Evolutionary conservation across 2,329 filamentous ascomycete species (phyloP), one percentile per base, ranked within the genome.

Genomic region (Ophiostoma triangulosporum): DNA sequence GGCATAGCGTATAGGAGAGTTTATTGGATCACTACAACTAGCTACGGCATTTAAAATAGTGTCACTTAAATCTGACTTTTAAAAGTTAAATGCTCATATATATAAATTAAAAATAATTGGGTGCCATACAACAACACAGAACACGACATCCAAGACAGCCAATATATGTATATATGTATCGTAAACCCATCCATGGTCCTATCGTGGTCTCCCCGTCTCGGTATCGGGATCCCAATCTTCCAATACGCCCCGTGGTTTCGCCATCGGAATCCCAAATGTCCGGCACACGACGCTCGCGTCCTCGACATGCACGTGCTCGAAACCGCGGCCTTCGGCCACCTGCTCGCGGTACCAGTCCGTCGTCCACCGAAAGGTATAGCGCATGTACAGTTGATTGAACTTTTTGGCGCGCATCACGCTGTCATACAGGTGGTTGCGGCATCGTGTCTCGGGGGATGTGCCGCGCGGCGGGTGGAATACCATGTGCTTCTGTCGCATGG

Each of bases 341-440:
- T 76, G 73, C 35, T 71, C 65, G 3, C 59, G 58, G 57, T 80
- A 81, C 78, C 78, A 81, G 4, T 71, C 64, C 56, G 66, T 56
- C 1, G 77, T 80, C 8, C 73, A 69, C 40, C 61, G 62, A 58
- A 73, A 79, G 15, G 60, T 60, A 59, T 70, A 77, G 26, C 48
- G 9, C 61, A 73, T 68, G 1, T 45, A n/a, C 53, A 5, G 48
- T 55, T 17, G 60, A 17, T 63, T 54, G 53, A 14, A 61, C 57
- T 33, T 58, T 53, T 50, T 62, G 45, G 56, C 56, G 7, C 60
- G 51, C 6, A 58, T 58, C 4, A 70, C 68, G 36, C 63, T 61
- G 35, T 72, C 67, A 56, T 70, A 70, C 20, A 80, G 64, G 4
- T 62, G 57, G 54, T 80, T 80, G 27, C 58, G 58, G 59, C 71